These are phyloP conservation scores for Theileria luwenshuni DNA, from an alignment of 169 alveolate genomes.

Conservation along the genomic window DNA sequence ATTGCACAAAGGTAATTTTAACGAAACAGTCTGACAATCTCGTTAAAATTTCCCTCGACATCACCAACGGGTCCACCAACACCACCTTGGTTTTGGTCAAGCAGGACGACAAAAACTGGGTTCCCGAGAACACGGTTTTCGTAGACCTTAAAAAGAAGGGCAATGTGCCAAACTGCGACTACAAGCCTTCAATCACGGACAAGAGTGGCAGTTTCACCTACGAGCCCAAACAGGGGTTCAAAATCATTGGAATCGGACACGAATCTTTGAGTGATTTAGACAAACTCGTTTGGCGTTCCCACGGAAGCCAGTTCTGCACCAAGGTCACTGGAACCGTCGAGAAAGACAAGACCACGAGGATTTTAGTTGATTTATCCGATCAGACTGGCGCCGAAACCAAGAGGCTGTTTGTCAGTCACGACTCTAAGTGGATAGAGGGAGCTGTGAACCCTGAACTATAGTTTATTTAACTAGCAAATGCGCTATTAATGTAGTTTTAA, in stretches of 20 bases:
- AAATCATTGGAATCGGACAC: background rate
- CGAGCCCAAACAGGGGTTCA: slow-evolving; percentile 3
- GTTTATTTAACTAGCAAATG: too few relatives aligned
- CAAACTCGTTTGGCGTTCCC: background rate
- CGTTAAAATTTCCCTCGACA: background rate
- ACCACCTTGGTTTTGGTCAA: background rate
- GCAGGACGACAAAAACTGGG: slow-evolving; percentile 1
- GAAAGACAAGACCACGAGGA: background rate
- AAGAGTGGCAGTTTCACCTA: slow-evolving; percentile 4
- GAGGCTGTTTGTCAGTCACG: background rate
- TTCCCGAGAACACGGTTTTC: slow-evolving; percentile 5
- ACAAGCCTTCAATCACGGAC: background rate
- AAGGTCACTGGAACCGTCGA: slow-evolving; percentile 14
- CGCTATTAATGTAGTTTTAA: too few relatives aligned
- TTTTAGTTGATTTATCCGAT: background rate
- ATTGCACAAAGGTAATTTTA: slow-evolving; percentile 1
- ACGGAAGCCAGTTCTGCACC: background rate
- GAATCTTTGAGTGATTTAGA: too few relatives aligned
- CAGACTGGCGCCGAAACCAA: background rate
- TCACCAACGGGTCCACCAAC: background rate
- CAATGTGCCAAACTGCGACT: background rate
- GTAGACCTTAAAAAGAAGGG: background rate
- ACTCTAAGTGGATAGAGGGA: slow-evolving; percentile 1
- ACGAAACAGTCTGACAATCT: background rate
- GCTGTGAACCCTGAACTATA: background rate